Conservation (phyloP, 805 yeast genomes). For the Zygosaccharomyces lentus region DNA sequence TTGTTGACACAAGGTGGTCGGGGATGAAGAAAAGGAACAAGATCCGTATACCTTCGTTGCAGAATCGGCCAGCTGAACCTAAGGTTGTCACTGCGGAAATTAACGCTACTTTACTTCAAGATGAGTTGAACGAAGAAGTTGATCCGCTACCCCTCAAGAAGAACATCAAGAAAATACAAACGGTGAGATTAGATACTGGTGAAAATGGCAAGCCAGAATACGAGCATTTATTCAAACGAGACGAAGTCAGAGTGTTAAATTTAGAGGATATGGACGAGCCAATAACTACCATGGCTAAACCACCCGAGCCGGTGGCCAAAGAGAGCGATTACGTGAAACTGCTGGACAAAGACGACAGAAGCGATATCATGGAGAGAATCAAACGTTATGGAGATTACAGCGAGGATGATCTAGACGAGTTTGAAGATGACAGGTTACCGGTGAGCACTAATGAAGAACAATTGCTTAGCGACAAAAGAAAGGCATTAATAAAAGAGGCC, state of each 20-base stretch:
- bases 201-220: conserved; percentile 4
- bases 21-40: conserved; percentile 13
- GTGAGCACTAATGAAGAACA: conserved; percentile 19
- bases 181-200: not conserved
- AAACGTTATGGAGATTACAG: conserved; percentile 19
- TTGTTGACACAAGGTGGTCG: too few species aligned
- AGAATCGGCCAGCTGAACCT: not conserved
- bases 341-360: conserved; percentile 27
- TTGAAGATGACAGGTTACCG: conserved; percentile 29
- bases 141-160: conserved; percentile 6
- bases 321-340: conserved; percentile 29
- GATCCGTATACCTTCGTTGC: conserved; percentile 8
- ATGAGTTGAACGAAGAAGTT: conserved; percentile 10
- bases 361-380: conserved; percentile 23
- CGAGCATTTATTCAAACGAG: conserved; percentile 8
- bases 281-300: not conserved
- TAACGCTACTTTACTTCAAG: conserved; percentile 4
- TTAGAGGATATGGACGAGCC: conserved; percentile 18
- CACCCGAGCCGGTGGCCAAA: not conserved
- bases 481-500: conserved; percentile 21
- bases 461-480: conserved; percentile 12
- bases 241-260: conserved; percentile 14
- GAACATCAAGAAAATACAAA: conserved; percentile 5
- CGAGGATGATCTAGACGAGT: conserved; percentile 14
- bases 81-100: not conserved